Evolutionary conservation across 257 asterid genomes (phyloP), one percentile per base, ranked within the genome.

Genomic region (Mitragyna speciosa): DNA sequence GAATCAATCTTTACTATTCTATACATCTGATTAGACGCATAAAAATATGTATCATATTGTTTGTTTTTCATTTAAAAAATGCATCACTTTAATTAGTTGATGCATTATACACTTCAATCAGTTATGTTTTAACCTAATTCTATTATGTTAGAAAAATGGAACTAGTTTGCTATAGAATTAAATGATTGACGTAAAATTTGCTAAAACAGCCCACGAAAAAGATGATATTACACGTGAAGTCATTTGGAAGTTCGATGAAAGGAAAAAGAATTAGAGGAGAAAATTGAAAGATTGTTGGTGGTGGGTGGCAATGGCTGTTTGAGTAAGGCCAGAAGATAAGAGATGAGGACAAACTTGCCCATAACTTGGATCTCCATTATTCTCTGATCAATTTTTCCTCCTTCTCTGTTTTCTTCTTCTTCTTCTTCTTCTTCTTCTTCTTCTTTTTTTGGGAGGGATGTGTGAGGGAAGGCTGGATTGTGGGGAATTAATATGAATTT

Each of bases 311-410:
- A 75, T 4, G 41, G 67, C 84, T 75, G 63, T 26, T 41, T 65
- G 41, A 73, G 79, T 61, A 76, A 51, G 19, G 79, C 59, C 79
- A 77, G 78, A 39, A 66, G 64, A 20, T 82, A 78, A 61, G 68
- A 61, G 17, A 26, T n/a, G 28, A 65, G 63, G 82, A 82, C 85
- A 82, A 66, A 61, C 49, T 7, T 70, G 72, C 54, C 85, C 75
- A 81, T 81, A 76, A 58, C 69, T 43, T n/a, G 67, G 49, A 77
- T 70, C 64, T 51, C 69, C 76, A 78, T 73, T 73, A 73, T 73
- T 78, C 82, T 47, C 33, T 61, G 36, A 10, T 73, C 48, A 28
- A 75, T 78, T 78, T 82, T 82, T 77, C 30, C n/a, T n/a, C n/a
- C n/a, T n/a, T n/a, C n/a, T n/a, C n/a, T n/a, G n/a, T n/a, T n/a